Evolutionary conservation across 2,329 filamentous ascomycete genomes (phyloP).

Genomic region (Epichloe aotearoae): DNA sequence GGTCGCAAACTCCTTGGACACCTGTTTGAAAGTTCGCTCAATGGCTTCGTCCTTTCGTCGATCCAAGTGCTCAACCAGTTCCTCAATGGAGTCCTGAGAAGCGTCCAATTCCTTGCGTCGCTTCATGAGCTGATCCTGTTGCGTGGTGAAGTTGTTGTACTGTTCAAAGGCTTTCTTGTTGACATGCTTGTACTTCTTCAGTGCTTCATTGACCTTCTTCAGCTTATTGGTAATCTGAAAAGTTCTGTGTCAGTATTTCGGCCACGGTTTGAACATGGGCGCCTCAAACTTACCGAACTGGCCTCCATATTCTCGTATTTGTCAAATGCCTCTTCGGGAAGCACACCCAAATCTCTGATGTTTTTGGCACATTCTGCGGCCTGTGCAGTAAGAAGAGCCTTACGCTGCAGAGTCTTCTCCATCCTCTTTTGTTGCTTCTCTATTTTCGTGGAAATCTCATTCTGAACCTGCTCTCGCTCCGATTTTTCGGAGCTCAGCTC

Average conservation of each 20-base stretch:
- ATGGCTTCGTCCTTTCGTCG: constrained; percentile 96
- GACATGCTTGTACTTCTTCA: constrained; percentile 95
- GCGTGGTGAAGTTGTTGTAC: constrained; percentile 91
- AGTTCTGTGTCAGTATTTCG: constrained; percentile 7
- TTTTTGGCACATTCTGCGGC: constrained; percentile 73
- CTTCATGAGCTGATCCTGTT: constrained; percentile 75
- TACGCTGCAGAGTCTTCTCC: constrained; percentile 84
- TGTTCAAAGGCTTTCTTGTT: constrained; percentile 99
- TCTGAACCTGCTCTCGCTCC: constrained; percentile 57
- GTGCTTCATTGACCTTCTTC: constrained; percentile 79
- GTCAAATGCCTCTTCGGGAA: constrained; percentile 87
- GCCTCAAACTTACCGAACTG: constrained; percentile 46
- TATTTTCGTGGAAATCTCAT: constrained; percentile 64
- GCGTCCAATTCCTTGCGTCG: constrained; percentile 78
- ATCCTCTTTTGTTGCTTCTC: constrained; percentile 79
- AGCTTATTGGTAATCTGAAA: constrained; percentile 49
- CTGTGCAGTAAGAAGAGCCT: constrained; percentile 63
- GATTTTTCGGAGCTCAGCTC: constrained; percentile 42
- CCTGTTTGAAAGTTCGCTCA: constrained; percentile 95
- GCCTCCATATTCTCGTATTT: constrained; percentile 77
- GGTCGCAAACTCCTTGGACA: constrained; percentile 80
- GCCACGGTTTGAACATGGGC: neutral
- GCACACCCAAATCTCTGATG: constrained; percentile 82
- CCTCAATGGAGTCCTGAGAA: constrained; percentile 77
- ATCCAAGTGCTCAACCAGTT: constrained; percentile 83